Evolutionary conservation across 148 eudicot genomes (phyloP), one percentile per base, ranked within the genome.

Genomic region (Vaccinium macrocarpon): DNA sequence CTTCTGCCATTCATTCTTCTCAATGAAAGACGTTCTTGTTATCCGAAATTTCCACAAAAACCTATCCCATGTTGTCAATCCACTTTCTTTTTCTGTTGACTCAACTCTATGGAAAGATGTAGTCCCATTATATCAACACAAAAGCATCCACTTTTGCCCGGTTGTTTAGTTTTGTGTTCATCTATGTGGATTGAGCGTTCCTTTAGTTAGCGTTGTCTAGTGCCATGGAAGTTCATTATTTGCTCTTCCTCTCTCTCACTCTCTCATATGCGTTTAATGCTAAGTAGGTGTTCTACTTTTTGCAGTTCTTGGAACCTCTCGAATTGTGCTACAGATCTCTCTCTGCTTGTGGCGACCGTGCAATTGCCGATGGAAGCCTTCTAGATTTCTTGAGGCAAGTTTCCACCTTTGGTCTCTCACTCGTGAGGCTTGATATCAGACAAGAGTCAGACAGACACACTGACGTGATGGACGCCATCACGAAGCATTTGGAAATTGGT

Each of bases 381-480:
- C 96, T 97, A 23, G 99, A 97, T 88, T 97, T 97, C 90, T 89
- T 97, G 61, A 85, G 99, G 85, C 99, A 94, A 88, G 98, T 97
- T 64, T 97, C 96, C 64, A 97, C 99, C 42, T 97, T 97, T 75
- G 99, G 99, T 29, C 94, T 97, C 80, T 95, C 99, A 29, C 92
- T 97, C 35, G 99, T 97, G 78, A 89, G 93, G 82, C 97, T 97
- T 35, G 99, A 97, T 88, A 97, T 97, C 59, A 87, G 99, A 48
- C 98, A 97, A 90, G 99, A 97, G 85, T 97, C 99, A 0, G 99
- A 97, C 35, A 85, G 98, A 19, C 99, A 97, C 91, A 92, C 98
- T 8, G 99, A 97, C 83, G 99, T 95, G 72, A 92, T 97, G 84
- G 98, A 97, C 79, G 98, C 99, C 80, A 92, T 97, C 50, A 97